phyloP scores from a whole-genome alignment of 2,329 filamentous ascomycete species.

The Trichoderma koningii region DNA sequence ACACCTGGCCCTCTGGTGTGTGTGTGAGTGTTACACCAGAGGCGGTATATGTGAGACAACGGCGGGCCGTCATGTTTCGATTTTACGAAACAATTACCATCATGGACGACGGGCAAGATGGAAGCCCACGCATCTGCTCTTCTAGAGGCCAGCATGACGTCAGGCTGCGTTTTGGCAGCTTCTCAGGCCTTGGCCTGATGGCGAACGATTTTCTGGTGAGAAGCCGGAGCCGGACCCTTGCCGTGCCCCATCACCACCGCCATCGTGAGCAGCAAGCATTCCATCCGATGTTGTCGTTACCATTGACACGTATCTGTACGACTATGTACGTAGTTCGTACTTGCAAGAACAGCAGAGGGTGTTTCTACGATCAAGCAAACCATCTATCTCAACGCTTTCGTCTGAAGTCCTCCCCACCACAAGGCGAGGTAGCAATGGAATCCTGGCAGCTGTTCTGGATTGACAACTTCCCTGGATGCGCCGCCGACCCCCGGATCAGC shows the following conservation, averaged over 20 bases:
- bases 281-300: background rate
- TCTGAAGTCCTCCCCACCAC: background rate
- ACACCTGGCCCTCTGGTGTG: too few species aligned
- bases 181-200: background rate
- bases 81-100: conserved; percentile 9
- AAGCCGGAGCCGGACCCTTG: background rate
- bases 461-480: background rate
- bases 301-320: too few species aligned
- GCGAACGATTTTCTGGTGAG: background rate
- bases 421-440: background rate
- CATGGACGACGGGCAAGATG: conserved; percentile 6
- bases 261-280: background rate
- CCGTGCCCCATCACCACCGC: background rate
- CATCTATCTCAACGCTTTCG: background rate
- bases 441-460: background rate
- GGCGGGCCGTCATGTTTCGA: background rate
- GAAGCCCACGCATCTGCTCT: background rate
- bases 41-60: background rate
- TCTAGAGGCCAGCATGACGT: conserved; percentile 22
- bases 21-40: too few species aligned
- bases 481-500: too few species aligned
- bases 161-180: conserved; percentile 17
- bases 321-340: background rate
- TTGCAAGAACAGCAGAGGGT: background rate
- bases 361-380: background rate